Evolutionary conservation across 352 stramenopile genomes (phyloP), one percentile per base, ranked within the genome.

Genomic region (Phytophthora multivora): DNA sequence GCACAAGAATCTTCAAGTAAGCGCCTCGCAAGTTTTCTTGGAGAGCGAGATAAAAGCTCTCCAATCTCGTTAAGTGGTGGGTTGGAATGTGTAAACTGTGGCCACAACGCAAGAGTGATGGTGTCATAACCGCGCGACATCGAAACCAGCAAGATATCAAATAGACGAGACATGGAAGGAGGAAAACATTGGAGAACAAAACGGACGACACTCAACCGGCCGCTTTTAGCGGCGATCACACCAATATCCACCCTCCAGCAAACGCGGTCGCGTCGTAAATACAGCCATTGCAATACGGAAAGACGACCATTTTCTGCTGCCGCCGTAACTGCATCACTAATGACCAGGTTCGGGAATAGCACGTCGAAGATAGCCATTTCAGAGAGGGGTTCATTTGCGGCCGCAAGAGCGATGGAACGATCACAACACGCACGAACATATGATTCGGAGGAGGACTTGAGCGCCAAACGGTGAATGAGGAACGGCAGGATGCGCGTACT

Each of bases 161-260:
- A 38, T 5, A 51, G n/a, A 19, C 13, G 5, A 39, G 38, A 25
- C 15, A 15, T 8, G 6, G 5, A 41, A 8, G 16, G 15, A 10
- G 46, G 16, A 41, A 52, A 52, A 5, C 46, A 28, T 9, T 40
- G 26, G 0, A 52, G 26, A 1, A 52, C 26, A 28, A 52, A 52
- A 7, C 6, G 11, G 28, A 40, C 46, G 9, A 52, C 46, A 4
- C 7, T 18, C 6, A 52, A 9, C 5, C 39, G 26, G 4, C 45
- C 28, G n/a, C 45, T 51, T 25, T n/a, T n/a, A 26, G 28, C 45
- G 6, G 5, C 45, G n/a, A 41, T 25, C 28, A 13, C 15, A 25
- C 4, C 28, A 40, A 51, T 51, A 19, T 51, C 45, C 26, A 28
- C 26, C 26, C 45, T 40, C 45, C 45, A 51, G n/a, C 45, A 51